phyloP scores from a whole-genome alignment of 345 rosid species.

The Pistacia integerrima region DNA sequence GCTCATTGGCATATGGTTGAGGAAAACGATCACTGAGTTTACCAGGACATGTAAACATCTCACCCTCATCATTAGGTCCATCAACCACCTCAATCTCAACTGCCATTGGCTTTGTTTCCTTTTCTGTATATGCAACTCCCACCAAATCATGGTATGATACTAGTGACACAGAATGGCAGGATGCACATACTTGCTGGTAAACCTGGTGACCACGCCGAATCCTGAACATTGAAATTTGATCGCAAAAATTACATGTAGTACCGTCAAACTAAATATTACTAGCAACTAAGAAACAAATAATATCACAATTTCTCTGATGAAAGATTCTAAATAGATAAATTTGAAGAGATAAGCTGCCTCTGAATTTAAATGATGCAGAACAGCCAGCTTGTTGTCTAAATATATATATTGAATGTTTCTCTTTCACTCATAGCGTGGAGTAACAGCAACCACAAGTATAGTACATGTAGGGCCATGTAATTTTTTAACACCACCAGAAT shows the following conservation, averaged over 20 bases:
- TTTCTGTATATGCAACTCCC: constrained; percentile 98
- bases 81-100: constrained; percentile 97
- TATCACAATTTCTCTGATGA: background rate
- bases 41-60: constrained; percentile 97
- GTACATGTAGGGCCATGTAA: background rate
- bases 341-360: background rate
- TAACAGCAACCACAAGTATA: background rate
- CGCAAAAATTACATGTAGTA: background rate
- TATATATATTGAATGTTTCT: background rate
- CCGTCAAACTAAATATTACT: constrained; percentile 5
- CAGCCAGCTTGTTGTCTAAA: too few relatives aligned
- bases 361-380: background rate
- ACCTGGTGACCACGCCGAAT: constrained; percentile 99
- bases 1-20: constrained; percentile 85
- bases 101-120: constrained; percentile 96
- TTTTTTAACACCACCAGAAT: background rate
- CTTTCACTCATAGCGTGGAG: background rate
- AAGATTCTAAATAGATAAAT: constrained; percentile 3
- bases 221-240: constrained; percentile 51
- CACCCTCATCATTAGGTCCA: constrained; percentile 99
- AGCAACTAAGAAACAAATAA: constrained; percentile 2
- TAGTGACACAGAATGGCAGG: constrained; percentile 98
- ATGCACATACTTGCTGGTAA: constrained; percentile 95
- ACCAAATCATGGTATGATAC: constrained; percentile 92
- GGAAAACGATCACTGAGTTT: constrained; percentile 98